phyloP scores from a whole-genome alignment of 2,329 filamentous ascomycete species.

The Ceratocystis ficicola region DNA sequence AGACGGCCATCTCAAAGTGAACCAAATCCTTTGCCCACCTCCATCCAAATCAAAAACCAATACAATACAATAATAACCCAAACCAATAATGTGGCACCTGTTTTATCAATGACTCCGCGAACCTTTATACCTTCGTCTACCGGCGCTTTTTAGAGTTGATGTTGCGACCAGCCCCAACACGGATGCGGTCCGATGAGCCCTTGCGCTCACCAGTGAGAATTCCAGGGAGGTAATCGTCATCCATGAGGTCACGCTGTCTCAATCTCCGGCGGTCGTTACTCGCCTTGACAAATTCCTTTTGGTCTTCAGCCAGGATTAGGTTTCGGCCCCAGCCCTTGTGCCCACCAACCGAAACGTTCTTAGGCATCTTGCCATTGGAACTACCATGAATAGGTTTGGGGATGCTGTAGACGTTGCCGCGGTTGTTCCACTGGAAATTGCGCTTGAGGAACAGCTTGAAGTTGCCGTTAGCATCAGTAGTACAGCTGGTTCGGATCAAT shows the following conservation, averaged over 20 bases:
- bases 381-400: constrained; percentile 79
- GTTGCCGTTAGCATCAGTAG: constrained; percentile 65
- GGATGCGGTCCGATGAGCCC: constrained; percentile 53
- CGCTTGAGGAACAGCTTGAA: constrained; percentile 81
- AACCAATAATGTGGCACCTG: neutral
- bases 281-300: constrained; percentile 74
- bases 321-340: constrained; percentile 77
- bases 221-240: constrained; percentile 79
- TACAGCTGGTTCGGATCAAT: constrained; percentile 72
- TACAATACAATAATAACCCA: neutral
- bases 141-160: constrained; percentile 51
- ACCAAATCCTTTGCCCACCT: neutral
- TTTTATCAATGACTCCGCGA: neutral
- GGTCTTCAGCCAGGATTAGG: constrained; percentile 81
- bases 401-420: constrained; percentile 83
- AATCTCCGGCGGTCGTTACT: constrained; percentile 50
- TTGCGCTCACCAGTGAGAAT: constrained; percentile 70
- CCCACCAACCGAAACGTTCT: constrained; percentile 53
- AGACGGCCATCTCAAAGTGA: neutral
- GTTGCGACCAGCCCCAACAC: constrained; percentile 72
- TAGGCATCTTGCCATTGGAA: constrained; percentile 61
- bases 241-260: constrained; percentile 76
- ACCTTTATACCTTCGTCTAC: neutral
- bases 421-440: constrained; percentile 93
- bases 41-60: neutral